A percentile compares a stretch with the other conserved stretches of the same genome.
phyloP scores from a whole-genome alignment of 371 early-diverging fungal species.

The Mucor mucedo region DNA sequence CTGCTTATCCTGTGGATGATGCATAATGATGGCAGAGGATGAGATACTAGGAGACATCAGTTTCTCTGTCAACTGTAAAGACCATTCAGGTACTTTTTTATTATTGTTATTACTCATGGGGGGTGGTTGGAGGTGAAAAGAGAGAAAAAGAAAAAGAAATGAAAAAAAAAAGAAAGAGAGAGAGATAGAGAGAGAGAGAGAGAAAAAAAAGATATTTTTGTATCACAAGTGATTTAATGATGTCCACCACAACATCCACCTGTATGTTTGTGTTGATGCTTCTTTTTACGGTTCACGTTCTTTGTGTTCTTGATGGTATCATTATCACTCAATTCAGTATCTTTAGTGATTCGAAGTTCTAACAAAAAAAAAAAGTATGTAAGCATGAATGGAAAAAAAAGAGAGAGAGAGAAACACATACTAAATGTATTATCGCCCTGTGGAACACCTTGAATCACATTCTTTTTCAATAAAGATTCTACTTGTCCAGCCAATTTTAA shows the following conservation, averaged over 20 bases:
- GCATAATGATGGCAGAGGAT: conserved; percentile 9
- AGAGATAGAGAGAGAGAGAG: conserved; percentile 8
- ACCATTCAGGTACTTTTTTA: conserved; percentile 20
- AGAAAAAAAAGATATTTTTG: not conserved
- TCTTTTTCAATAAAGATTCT: conserved; percentile 38
- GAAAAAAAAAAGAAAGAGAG: conserved; percentile 15
- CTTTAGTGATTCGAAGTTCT: conserved; percentile 53
- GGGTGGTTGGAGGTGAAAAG: not conserved
- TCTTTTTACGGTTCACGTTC: conserved; percentile 43
- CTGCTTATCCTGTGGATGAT: conserved; percentile 16
- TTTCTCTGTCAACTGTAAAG: conserved; percentile 26
- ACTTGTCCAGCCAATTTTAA: conserved; percentile 46
- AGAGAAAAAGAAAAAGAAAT: not conserved
- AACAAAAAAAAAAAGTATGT: conserved; percentile 3
- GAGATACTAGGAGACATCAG: conserved; percentile 12
- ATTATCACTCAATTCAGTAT: conserved; percentile 54
- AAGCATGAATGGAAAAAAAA: not conserved
- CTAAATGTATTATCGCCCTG: conserved; percentile 37
- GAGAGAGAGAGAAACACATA: conserved; percentile 12
- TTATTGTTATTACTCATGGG: conserved; percentile 6
- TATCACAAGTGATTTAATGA: conserved; percentile 13
- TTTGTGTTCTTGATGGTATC: conserved; percentile 49
- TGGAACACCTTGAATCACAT: conserved; percentile 49
- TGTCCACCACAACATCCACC: conserved; percentile 30
- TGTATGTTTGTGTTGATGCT: conserved; percentile 22